Percentiles rank a stretch among this genome's conserved stretches.
These are phyloP conservation scores for Tricholoma sp. DNA, from an alignment of 768 basidiomycete genomes.

Conservation along the genomic window DNA sequence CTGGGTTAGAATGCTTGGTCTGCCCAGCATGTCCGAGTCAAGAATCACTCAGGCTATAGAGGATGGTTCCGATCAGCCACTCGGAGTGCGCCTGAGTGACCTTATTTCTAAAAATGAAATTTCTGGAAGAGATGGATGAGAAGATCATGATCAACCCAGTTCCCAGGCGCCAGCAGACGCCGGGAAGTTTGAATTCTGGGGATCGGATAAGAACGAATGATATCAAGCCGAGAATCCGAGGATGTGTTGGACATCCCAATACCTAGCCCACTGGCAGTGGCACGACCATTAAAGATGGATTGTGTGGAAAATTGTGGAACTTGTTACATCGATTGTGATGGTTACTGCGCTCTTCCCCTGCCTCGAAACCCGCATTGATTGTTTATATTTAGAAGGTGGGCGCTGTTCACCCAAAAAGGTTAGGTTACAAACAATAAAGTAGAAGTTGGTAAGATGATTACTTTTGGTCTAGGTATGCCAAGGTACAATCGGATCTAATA, in stretches of 20 bases:
- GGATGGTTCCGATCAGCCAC: no score
- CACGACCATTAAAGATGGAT: no score
- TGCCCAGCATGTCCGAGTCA: neutral
- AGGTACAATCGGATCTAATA: neutral
- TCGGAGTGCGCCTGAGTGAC: no score
- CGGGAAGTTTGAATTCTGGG: slow-evolving; percentile 1
- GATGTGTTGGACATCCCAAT: neutral
- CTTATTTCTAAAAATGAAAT: neutral
- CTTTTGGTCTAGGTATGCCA: no score
- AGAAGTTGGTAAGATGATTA: no score
- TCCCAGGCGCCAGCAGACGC: slow-evolving; percentile 9
- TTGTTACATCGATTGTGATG: neutral
- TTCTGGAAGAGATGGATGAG: slow-evolving; percentile 1
- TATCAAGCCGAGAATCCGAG: slow-evolving; percentile 5
- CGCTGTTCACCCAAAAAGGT: slow-evolving; percentile 21
- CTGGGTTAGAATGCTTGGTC: no score
- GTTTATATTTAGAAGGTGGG: slow-evolving; percentile 17
- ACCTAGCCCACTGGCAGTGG: no score
- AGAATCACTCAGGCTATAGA: neutral
- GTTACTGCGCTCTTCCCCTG: neutral
- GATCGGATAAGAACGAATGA: slow-evolving; percentile 11
- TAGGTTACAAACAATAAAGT: neutral
- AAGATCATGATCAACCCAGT: slow-evolving; percentile 2
- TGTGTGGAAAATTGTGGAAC: neutral
- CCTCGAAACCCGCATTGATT: neutral